These are phyloP conservation scores for Trametes cubensis DNA, from an alignment of 768 basidiomycete genomes.

Conservation along the genomic window DNA sequence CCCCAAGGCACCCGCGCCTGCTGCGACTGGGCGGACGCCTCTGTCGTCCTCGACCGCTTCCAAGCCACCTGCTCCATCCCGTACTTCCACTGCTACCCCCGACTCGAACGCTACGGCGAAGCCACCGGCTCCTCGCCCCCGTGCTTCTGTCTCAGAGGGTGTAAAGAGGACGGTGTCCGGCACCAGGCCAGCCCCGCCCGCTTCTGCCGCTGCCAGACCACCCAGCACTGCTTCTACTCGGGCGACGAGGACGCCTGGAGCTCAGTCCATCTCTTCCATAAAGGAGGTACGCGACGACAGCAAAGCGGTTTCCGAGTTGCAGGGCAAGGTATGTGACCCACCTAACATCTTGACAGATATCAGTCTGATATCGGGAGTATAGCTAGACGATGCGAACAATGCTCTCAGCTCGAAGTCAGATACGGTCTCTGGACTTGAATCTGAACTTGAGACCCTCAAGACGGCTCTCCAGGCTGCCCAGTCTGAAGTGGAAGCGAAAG, in stretches of 20 bases:
- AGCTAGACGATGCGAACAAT: conserved; percentile 67
- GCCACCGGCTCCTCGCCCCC: conserved; percentile 43
- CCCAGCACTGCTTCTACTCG: conserved; percentile 41
- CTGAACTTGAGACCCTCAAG: conserved; percentile 51
- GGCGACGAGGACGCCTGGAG: conserved; percentile 47
- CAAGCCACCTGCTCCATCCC: conserved; percentile 13
- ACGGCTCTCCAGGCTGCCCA: conserved; percentile 49
- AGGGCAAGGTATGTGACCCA: conserved; percentile 53
- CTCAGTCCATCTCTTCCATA: conserved; percentile 74
- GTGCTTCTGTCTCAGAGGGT: conserved; percentile 69
- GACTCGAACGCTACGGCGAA: conserved; percentile 26
- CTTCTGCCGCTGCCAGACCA: conserved; percentile 39
- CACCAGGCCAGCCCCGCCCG: conserved; percentile 35
- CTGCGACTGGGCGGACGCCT: conserved; percentile 24
- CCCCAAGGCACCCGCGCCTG: conserved; percentile 19
- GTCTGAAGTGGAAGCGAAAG: conserved; percentile 53
- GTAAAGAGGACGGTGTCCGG: conserved; percentile 55
- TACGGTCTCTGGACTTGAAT: conserved; percentile 54
- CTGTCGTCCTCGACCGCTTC: conserved; percentile 31
- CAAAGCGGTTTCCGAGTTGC: conserved; percentile 59
- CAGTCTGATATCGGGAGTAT: conserved; percentile 12
- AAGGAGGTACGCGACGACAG: conserved; percentile 66
- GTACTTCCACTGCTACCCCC: conserved; percentile 23
- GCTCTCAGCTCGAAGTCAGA: conserved; percentile 56
- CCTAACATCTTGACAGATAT: neutral